Evolutionary conservation across 805 yeast genomes (phyloP), one percentile per base, ranked within the genome.

Genomic region (Saccharomycopsis malanga): DNA sequence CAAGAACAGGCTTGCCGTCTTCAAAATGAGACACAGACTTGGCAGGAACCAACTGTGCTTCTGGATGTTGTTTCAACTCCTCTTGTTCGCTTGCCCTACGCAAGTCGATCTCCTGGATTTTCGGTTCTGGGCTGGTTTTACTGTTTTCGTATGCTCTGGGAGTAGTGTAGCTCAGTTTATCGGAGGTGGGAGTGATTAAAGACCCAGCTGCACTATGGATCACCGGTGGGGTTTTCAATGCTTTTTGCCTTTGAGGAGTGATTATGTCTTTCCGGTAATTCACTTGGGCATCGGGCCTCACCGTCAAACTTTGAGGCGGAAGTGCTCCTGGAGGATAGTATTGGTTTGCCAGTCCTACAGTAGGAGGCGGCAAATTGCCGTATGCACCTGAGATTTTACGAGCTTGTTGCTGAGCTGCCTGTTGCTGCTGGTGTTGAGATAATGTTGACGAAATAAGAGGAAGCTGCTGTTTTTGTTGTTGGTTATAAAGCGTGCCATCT

Each of bases 1-100:
- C 96, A 4, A 87, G 62, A 20, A 82, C 65, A 3, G 88, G 87
- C 44, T 85, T 66, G 1, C 83, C 81, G 55, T 80, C 85, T 39
- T 79, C 34, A 12, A 22, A 27, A 3, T 54, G 40, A 25, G 53
- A 53, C 7, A 50, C 47, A 9, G 50, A 38, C 38, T 50, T 52
- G 30, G 30, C 30, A 35, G 46, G 48, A 27, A 34, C 38, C 46
- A 40, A 57, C 46, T 36, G 52, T 46, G 22, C 52, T 47, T 30
- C 53, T 22, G 34, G 50, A 46, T 50, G 52, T 47, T 46, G 52
- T 47, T 41, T 29, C 36, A 17, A n/a, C 38, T 24, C 15, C 32
- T 40, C 10, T 27, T 27, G 30, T 12, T 27, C 30, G 30, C 10
- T 27, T 7, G 12, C 12, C 7, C 30, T 27, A 9, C 30, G 7